Base-by-base conservation (phyloP, 2,329 filamentous ascomycete genomes). In the Calonectria leucothoes region DNA sequence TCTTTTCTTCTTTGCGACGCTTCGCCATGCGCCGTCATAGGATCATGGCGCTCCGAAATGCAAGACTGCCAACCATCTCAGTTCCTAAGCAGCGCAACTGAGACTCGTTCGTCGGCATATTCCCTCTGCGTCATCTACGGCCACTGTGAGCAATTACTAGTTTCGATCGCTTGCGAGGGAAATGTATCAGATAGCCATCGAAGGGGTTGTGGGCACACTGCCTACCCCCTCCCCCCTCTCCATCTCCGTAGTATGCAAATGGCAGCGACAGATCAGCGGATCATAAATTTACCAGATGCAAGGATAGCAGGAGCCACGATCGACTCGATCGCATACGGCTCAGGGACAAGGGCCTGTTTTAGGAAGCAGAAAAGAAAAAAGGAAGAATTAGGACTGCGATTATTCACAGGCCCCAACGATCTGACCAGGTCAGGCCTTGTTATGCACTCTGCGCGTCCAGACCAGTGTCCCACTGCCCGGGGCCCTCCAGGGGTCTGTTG, bases 401-500 rank as follows among this genome's bases (percentile, higher is more conserved):
- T 49, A 45, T 51, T 55, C 23, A 51, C 8, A 29, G 52, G 37
- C 23, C 35, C 35, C n/a, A 52, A n/a, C 25, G 31, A 25, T 51
- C 51, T 12, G 29, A 51, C 17, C 8, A 37, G 20, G 61, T 61
- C 15, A 51, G 61, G 57, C 39, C 59, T 12, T 25, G 23, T 37
- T 42, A 71, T 45, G 52, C 69, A 71, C 63, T 23, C 45, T 51
- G 7, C 51, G 52, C 33, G 33, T 39, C 63, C 63, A 61, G 39
- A 45, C 39, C n/a, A 37, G n/a, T 42, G 8, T 29, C 45, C 37
- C 27, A 57, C 25, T 1, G 20, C 25, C 27, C 35, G 17, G 49
- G 49, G 49, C 27, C 49, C 49, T 17, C 27, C 27, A 11, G 27
- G 49, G 33, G 55, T 35, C 55, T 23, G n/a, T 39, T 59, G 33